phyloP scores from a whole-genome alignment of 2,329 filamentous ascomycete genomes.

The Xylaria polymorpha region DNA sequence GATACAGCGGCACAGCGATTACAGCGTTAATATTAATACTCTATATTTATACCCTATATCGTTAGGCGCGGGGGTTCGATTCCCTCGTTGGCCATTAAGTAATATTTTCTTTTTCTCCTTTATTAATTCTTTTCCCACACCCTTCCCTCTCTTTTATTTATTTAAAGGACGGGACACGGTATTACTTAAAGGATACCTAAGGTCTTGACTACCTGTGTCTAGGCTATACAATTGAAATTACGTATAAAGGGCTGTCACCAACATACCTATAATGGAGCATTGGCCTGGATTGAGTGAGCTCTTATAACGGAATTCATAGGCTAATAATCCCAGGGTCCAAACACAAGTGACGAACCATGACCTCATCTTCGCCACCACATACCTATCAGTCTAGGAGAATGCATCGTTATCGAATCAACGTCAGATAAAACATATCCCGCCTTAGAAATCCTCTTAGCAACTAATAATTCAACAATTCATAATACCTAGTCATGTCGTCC shows the following conservation, averaged over 20 bases:
- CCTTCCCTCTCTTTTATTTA: too few species aligned
- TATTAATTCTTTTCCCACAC: too few species aligned
- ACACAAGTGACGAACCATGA: conserved; percentile 20
- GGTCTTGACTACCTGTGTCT: too few species aligned
- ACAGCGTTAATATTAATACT: too few species aligned
- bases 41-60: too few species aligned
- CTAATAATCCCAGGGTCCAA: neutral
- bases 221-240: conserved; percentile 1
- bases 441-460: neutral
- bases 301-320: neutral
- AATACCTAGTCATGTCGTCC: conserved; percentile 46
- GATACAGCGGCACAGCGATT: too few species aligned
- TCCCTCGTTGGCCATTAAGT: too few species aligned
- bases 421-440: neutral
- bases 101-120: too few species aligned
- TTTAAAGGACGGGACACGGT: too few species aligned
- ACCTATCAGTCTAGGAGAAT: neutral
- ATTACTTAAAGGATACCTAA: too few species aligned
- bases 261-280: neutral
- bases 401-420: neutral
- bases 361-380: conserved; percentile 3
- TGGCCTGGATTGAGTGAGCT: neutral
- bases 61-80: too few species aligned
- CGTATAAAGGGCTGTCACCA: neutral
- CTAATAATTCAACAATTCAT: too few species aligned